Evolutionary conservation across 2,329 filamentous ascomycete genomes (phyloP).

Genomic region (Cladosporium sp.): DNA sequence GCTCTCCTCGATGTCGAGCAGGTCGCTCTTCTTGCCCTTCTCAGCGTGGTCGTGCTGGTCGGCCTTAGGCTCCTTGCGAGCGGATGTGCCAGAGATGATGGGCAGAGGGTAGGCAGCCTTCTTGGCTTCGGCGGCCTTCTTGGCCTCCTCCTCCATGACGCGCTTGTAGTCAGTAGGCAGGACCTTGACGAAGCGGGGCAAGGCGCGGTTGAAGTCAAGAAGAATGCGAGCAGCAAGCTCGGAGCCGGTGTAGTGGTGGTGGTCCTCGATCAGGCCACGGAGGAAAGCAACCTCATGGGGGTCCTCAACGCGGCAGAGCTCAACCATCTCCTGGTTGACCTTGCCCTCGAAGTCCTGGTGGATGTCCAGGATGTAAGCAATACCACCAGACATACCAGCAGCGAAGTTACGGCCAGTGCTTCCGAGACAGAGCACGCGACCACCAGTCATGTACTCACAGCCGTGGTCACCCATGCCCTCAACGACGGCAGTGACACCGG

Average conservation of each 20-base stretch:
- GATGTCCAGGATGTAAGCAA: conserved; percentile 89
- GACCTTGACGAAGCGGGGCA: conserved; percentile 88
- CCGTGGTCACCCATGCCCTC: conserved; percentile 95
- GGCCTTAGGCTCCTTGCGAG: conserved; percentile 51
- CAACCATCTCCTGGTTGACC: conserved; percentile 97
- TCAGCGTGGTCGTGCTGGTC: conserved; percentile 58
- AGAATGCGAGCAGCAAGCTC: conserved; percentile 89
- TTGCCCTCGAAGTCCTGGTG: conserved; percentile 85
- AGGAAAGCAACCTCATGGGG: conserved; percentile 85
- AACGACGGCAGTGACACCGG: conserved; percentile 90
- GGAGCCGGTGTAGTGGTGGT: conserved; percentile 96
- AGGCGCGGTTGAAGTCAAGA: conserved; percentile 89
- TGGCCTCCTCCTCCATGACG: conserved; percentile 78
- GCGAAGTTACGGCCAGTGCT: conserved; percentile 94
- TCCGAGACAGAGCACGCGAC: conserved; percentile 81
- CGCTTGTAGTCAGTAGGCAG: conserved; percentile 95
- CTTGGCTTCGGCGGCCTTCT: conserved; percentile 80
- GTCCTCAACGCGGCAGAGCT: conserved; percentile 78
- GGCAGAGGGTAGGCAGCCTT: conserved; percentile 78
- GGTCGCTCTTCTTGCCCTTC: conserved; percentile 58
- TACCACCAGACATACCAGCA: conserved; percentile 97
- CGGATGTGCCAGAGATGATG: conserved; percentile 63
- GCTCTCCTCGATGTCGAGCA: conserved; percentile 83
- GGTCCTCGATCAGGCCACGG: conserved; percentile 88
- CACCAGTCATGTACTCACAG: conserved; percentile 98